These are phyloP conservation scores for Cupressus sempervirens DNA, from an alignment of 75 land plant species.

Conservation along the genomic window DNA sequence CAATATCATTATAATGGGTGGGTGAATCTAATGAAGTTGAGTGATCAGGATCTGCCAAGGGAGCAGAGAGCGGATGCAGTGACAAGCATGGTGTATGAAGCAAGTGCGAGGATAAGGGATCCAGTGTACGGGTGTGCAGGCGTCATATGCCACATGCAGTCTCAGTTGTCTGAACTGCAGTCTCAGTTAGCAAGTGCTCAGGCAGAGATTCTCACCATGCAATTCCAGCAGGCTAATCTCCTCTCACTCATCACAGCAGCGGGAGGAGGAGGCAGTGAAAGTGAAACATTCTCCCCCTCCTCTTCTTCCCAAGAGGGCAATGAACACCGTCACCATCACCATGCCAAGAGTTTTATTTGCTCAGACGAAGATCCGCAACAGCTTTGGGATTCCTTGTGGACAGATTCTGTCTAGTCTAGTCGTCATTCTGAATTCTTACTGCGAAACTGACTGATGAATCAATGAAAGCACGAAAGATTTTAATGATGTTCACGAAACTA, in stretches of 20 bases:
- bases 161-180: neutral
- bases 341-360: neutral
- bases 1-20: too few species aligned
- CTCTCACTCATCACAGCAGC: neutral
- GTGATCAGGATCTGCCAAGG: conserved; percentile 22
- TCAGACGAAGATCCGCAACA: neutral
- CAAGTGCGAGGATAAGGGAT: conserved; percentile 26
- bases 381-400: neutral
- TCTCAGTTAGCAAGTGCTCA: neutral
- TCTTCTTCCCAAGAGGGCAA: neutral
- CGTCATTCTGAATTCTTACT: too few species aligned
- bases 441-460: too few species aligned
- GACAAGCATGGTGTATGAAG: conserved; percentile 38
- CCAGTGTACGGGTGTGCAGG: conserved; percentile 42
- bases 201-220: neutral
- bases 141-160: conserved; percentile 21
- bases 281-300: neutral
- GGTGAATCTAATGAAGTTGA: too few species aligned
- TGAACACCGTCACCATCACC: too few species aligned
- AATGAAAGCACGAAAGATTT: too few species aligned
- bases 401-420: neutral
- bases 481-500: too few species aligned
- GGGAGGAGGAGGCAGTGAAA: neutral
- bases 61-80: conserved; percentile 29
- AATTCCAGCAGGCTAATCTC: neutral